phyloP scores from a whole-genome alignment of 2,329 filamentous ascomycete genomes.

The Thermoascus crustaceus region DNA sequence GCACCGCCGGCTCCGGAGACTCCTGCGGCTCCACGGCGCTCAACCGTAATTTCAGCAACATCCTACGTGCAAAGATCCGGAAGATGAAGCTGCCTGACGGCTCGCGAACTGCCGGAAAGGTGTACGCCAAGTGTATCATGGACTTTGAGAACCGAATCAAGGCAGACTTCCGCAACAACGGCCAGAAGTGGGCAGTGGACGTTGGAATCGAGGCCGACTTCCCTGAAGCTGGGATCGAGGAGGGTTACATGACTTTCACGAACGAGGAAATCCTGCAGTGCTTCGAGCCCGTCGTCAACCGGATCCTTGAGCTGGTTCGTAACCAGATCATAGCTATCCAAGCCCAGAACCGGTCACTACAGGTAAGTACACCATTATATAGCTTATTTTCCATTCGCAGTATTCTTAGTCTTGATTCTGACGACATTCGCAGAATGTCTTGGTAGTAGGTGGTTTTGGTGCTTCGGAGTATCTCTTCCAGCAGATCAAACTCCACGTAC shows the following conservation, averaged over 20 bases:
- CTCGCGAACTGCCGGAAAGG: constrained; percentile 92
- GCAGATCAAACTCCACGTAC: constrained; percentile 97
- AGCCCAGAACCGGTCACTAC: constrained; percentile 84
- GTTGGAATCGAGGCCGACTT: constrained; percentile 98
- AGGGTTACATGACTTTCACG: constrained; percentile 99
- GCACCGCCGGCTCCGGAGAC: constrained; percentile 92
- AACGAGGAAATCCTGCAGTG: constrained; percentile 99
- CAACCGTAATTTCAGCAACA: constrained; percentile 97
- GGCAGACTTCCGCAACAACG: constrained; percentile 98
- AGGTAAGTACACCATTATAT: constrained; percentile 41
- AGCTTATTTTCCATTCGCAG: background rate
- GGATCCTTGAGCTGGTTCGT: constrained; percentile 88
- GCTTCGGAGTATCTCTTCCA: constrained; percentile 98
- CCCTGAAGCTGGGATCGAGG: constrained; percentile 94
- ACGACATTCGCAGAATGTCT: constrained; percentile 57
- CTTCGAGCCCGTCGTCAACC: constrained; percentile 96
- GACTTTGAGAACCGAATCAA: constrained; percentile 99
- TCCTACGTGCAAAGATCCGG: constrained; percentile 90
- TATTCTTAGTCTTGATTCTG: constrained; percentile 11
- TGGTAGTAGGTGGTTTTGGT: constrained; percentile 96
- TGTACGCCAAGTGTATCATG: constrained; percentile 99
- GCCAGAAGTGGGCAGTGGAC: constrained; percentile 98
- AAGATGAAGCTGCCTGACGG: constrained; percentile 99
- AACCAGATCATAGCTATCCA: constrained; percentile 99
- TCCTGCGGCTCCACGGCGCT: constrained; percentile 97